Conservation (phyloP, 2,329 filamentous ascomycete species). For the Colletotrichum camelliae region DNA sequence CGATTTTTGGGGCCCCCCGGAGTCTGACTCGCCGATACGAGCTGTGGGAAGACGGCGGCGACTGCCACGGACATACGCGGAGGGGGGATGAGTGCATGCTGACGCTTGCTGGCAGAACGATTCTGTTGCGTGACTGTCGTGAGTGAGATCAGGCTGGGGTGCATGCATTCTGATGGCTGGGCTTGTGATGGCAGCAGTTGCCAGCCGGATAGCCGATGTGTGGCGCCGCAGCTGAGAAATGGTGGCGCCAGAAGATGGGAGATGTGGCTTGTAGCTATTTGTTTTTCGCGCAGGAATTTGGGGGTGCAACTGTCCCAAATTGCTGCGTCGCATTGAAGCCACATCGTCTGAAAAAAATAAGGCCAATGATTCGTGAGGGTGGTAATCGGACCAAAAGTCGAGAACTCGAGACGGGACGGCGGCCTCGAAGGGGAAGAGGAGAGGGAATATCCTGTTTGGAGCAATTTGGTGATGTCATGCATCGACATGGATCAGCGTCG, state of each 20-base stretch:
- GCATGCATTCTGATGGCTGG: neutral
- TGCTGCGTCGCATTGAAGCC: neutral
- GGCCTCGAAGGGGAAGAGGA: neutral
- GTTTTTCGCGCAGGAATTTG: neutral
- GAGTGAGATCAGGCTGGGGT: neutral
- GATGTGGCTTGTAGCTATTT: neutral
- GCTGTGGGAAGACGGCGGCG: neutral
- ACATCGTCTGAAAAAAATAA: neutral
- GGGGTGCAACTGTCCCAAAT: neutral
- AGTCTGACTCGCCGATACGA: conserved; percentile 8
- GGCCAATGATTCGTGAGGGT: neutral
- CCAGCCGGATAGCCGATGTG: neutral
- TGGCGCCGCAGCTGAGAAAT: neutral
- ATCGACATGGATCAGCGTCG: neutral
- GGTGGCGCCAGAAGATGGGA: neutral
- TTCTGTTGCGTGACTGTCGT: neutral
- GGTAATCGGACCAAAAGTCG: neutral
- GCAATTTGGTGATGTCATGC: neutral
- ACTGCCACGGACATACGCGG: neutral
- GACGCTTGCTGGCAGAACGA: neutral
- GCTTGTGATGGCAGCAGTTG: neutral
- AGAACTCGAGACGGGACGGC: neutral
- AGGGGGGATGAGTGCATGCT: neutral
- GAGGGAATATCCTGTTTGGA: neutral
- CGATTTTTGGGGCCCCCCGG: neutral